Base-by-base conservation (phyloP, 768 basidiomycete species). In the Lyophyllum decastes region DNA sequence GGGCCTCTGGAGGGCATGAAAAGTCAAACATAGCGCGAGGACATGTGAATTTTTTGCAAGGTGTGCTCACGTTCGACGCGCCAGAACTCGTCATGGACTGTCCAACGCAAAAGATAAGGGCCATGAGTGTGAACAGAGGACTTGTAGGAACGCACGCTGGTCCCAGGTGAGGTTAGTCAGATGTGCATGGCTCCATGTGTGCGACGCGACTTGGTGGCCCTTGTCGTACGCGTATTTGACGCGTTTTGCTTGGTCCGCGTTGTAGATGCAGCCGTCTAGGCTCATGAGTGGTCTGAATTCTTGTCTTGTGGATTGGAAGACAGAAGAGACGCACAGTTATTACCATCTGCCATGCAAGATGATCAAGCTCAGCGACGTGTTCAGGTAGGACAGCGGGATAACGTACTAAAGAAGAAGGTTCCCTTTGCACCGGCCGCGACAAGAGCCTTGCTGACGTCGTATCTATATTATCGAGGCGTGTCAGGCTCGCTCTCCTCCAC, bases 201-300 rank as follows among this genome's bases (percentile, higher is more conserved):
- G 79, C 33, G 78, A 79, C 4, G 69, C 78, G 50, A 81, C 54
- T 61, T 76, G 75, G 59, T 81, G 79, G 11, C 77, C 78, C 19
- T 70, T 65, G 48, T 66, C 60, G 47, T 73, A 76, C 8, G 72
- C 76, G 57, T 73, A 72, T 49, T 73, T 73, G 61, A 79, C 68
- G 19, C 68, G 64, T 33, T 61, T 49, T 10, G 62, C 61, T 21
- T 59, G 51, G 30, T 62, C 68, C 8, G 55, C 17, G 60, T 64
- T 57, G 63, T 79, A 79, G 51, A 79, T 79, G 61, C 77, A 79
- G 16, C 59, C 66, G n/a, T 54, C 74, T 76, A 46, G 17, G 11
- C 1, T n/a, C 16, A 17, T 5, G 46, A 25, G 24, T 30, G n/a
- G 26, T 33, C 26, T 40, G 30, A 44, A 48, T 26, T 8, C 6